Evolutionary conservation across 306 rosid species (phyloP), one percentile per base, ranked within the genome.

Genomic region (Castanopsis chinensis): DNA sequence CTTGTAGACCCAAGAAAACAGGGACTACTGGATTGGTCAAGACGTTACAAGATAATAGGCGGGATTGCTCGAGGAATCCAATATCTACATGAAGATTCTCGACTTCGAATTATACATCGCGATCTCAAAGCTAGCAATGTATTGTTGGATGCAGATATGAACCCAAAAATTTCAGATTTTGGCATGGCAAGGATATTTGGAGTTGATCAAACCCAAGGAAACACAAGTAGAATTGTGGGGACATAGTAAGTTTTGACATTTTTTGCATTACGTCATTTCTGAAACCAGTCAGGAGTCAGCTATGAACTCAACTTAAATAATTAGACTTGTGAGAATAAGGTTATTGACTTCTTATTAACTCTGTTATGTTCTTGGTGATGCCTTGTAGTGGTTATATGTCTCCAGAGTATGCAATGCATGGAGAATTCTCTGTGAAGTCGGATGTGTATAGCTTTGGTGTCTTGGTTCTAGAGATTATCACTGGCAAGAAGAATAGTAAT

Each of bases 91-190:
- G 71, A 85, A 25, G 88, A 85, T 63, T 85, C 86, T 58, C 60
- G 77, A 12, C 81, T 85, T 13, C 72, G 43, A 49, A 82, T 85
- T 59, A 85, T 82, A 15, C 88, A 82, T 41, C 84, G 86, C 1
- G 81, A 82, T 76, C 86, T 85, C 12, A 85, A 85, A 71, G 81
- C 86, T 0, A 82, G 83, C 23, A 85, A 85, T 5, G 14, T 85
- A 30, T 65, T 85, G 73, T 58, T 82, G 32, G 88, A 85, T 59
- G 51, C 3, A 3, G 68, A 82, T 3, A 71, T 82, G 82, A 82
- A 79, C 5, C 74, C 89, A 2, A 85, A 85, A 75, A 70, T 85
- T 57, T 72, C 84, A 5, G 89, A 82, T 41, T 85, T 85, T 43
- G 85, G 80, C 5, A 81, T 70, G 80, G 85, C 81, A 13, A 76